Base-by-base conservation (phyloP, 2,329 filamentous ascomycete genomes). In the Penicillium brevicompactum region DNA sequence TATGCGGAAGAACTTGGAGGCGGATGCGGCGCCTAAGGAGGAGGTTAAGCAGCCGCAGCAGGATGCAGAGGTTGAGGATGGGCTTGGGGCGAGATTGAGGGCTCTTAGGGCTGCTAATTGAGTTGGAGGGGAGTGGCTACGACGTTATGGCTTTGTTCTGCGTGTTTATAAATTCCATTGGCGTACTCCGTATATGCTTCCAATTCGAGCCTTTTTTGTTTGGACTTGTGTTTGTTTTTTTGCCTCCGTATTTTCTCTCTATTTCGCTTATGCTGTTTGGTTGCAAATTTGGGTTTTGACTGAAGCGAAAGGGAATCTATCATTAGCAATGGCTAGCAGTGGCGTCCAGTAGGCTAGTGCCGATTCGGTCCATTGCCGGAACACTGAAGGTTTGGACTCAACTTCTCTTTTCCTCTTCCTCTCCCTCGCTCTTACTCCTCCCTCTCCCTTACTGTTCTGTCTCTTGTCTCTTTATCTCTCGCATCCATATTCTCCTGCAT, bases 61-160 rank as follows among this genome's bases (percentile, higher is more conserved):
- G 24, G 56, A 76, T 56, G 61, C 70, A 6, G 72, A 76, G 24
- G 64, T 72, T 3, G 75, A 77, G 62, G 75, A 77, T 66, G 75
- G 74, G 2, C 56, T 77, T 46, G 74, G 71, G 32, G 74, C 73
- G 16, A 68, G 75, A 55, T 56, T 77, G 56, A 67, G 73, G 56
- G 75, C 75, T 48, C 62, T 77, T 46, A 65, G 75, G 53, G 74
- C 74, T 49, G 72, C 67, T 30, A 71, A 65, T 56, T 74, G 50
- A 68, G 47, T n/a, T 31, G 9, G 24, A 11, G 21, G 7, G n/a
- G 22, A 4, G 3, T 8, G 47, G 32, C 51, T 46, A 53, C 51
- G 51, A 53, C 34, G 51, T 53, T 53, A 53, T 38, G 51, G 30
- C 49, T 48, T 30, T 43, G 8, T 49, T 30, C 32, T 32, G 9